A percentile compares a stretch with the other conserved stretches of the same genome.
phyloP scores from a whole-genome alignment of 345 rosid species.

The Streptanthus diversifolius region DNA sequence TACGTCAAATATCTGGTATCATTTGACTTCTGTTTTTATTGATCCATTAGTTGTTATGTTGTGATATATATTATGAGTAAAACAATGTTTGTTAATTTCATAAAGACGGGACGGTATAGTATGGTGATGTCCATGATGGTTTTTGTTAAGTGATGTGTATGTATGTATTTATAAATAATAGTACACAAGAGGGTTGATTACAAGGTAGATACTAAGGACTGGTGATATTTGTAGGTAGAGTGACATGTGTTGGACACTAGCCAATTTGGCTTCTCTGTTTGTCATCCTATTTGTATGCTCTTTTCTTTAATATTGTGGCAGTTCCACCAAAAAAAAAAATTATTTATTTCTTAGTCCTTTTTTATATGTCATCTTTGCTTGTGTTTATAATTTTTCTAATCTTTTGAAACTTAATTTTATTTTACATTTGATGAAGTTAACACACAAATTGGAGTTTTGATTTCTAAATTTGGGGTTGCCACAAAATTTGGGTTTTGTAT shows the following conservation, averaged over 20 bases:
- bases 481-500: not conserved
- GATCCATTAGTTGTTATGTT: not conserved
- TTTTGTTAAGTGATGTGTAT: conserved; percentile 18
- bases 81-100: conserved; percentile 1
- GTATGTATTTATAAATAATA: conserved; percentile 1
- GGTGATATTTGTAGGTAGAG: conserved; percentile 15
- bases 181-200: conserved; percentile 6
- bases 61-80: not conserved
- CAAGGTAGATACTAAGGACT: conserved; percentile 13
- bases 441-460: not conserved
- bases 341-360: not conserved
- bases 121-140: conserved; percentile 9
- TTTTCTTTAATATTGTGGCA: conserved; percentile 1
- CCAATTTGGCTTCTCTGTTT: conserved; percentile 21
- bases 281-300: conserved; percentile 13
- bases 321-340: not conserved
- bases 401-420: not conserved
- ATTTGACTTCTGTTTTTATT: not conserved
- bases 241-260: conserved; percentile 22
- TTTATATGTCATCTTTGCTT: not conserved
- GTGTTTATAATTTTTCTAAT: not conserved
- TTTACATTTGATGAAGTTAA: not conserved
- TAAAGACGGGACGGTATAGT: not conserved
- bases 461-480: not conserved
- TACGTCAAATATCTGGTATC: not conserved